A percentile compares a stretch with the other conserved stretches of the same genome.
phyloP scores from a whole-genome alignment of 2,329 filamentous ascomycete genomes.

The Aureobasidium sp. region DNA sequence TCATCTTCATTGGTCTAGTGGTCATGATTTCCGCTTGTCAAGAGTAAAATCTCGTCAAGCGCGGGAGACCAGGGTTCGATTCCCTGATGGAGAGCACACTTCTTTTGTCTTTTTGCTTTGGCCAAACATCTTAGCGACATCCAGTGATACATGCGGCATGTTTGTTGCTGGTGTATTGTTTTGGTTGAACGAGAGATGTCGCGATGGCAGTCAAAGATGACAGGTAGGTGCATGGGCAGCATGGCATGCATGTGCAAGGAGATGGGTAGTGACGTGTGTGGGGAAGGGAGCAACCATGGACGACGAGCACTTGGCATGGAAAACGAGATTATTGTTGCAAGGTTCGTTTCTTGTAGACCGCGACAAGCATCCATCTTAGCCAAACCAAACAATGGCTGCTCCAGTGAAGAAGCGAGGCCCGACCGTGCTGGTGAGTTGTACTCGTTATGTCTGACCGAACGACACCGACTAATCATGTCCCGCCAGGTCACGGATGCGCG shows the following conservation, averaged over 20 bases:
- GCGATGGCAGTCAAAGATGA: not conserved
- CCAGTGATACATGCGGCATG: too few species aligned
- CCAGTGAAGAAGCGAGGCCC: slow-evolving; percentile 27
- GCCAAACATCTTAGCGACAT: too few species aligned
- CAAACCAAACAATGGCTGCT: slow-evolving; percentile 10
- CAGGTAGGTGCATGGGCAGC: not conserved
- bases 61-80: slow-evolving; percentile 26
- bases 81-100: slow-evolving; percentile 16
- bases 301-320: slow-evolving; percentile 2
- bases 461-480: not conserved
- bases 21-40: slow-evolving; percentile 14
- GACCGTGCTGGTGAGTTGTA: slow-evolving; percentile 31
- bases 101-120: not conserved
- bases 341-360: not conserved
- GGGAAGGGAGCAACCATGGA: not conserved
- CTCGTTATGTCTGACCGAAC: too few species aligned
- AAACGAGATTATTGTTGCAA: not conserved
- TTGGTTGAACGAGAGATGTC: too few species aligned
- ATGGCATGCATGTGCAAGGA: not conserved
- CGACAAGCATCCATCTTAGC: not conserved
- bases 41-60: slow-evolving; percentile 13
- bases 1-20: slow-evolving; percentile 12
- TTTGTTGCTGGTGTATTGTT: too few species aligned
- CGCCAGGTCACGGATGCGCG: slow-evolving; percentile 50
- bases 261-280: slow-evolving; percentile 2